phyloP scores from a whole-genome alignment of 768 basidiomycete genomes.

The Phylloporus scabripes region DNA sequence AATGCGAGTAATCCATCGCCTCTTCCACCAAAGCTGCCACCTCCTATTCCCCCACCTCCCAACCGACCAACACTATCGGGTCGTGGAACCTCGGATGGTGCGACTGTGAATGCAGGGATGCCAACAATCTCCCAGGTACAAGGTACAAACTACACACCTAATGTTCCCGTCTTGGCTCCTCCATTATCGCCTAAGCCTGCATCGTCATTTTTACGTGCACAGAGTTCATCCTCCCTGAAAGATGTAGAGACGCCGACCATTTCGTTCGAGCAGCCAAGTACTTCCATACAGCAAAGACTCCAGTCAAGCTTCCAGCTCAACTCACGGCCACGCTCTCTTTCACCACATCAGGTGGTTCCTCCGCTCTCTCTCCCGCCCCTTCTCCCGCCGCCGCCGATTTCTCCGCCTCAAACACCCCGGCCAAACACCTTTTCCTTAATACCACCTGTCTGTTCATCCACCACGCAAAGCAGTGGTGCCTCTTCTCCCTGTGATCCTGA shows the following conservation, averaged over 20 bases:
- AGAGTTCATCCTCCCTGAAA: constrained; percentile 9
- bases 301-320: constrained; percentile 17
- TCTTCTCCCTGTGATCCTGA: constrained; percentile 18
- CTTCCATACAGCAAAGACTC: constrained; percentile 11
- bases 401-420: constrained; percentile 30
- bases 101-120: not conserved
- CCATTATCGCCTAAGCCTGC: constrained; percentile 31
- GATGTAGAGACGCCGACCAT: not conserved
- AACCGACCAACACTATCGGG: constrained; percentile 22
- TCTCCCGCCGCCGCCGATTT: constrained; percentile 28
- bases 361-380: constrained; percentile 25
- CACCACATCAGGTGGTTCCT: constrained; percentile 21
- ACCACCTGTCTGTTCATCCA: constrained; percentile 8
- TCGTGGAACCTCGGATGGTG: constrained; percentile 2
- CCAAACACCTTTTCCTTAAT: constrained; percentile 8
- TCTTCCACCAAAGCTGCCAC: constrained; percentile 41
- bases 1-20: constrained; percentile 39
- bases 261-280: constrained; percentile 1
- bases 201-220: constrained; percentile 14
- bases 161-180: constrained; percentile 13
- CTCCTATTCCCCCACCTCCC: constrained; percentile 38
- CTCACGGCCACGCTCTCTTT: constrained; percentile 18
- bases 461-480: not conserved
- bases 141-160: not conserved
- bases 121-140: constrained; percentile 1